Evolutionary conservation across 192 early-diverging fungal species (phyloP), one percentile per base, ranked within the genome.

Genomic region (Backusella australiensis): DNA sequence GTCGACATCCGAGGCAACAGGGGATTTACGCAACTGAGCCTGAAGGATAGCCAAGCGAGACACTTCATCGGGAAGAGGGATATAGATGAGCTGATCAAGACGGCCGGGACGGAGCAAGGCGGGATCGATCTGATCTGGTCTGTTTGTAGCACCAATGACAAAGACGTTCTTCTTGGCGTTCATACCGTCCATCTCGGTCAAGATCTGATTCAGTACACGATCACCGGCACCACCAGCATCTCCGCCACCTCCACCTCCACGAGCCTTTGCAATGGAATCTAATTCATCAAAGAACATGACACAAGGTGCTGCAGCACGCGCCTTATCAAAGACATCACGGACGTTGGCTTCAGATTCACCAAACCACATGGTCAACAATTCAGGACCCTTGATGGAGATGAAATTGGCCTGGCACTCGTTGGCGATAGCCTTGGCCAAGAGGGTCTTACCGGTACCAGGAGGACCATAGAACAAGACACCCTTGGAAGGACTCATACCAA

Each of bases 251-350:
- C 75, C 81, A 9, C 72, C 71, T 44, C 80, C 98, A 83, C 98
- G 95, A 23, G 96, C 91, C 87, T 98, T 98, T 81, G 97, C 97
- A 80, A 98, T 92, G 39, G 96, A 97, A 86, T 99, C 98, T 80
- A 99, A 85, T 87, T 99, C 98, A 75, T 99, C 98, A 90, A 99
- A 99, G 95, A 99, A 99, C 96, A 99, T 96, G 35, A 99, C 98
- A 85, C 98, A 99, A 36, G 98, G 98, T 12, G 97, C 94, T 36
- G 97, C 97, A 4, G 97, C 95, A 74, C 97, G 92, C 19, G 97
- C 98, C 89, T 98, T 97, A 87, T 98, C 97, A 88, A 99, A 99
- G 44, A 99, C 97, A 84, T 98, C 96, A 70, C 98, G 96, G 49
- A 98, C 98, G 78, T 98, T 98, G 75, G 97, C 96, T 83, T 99